phyloP scores from a whole-genome alignment of 2,329 filamentous ascomycete genomes.

The Neopestalotiopsis sp. region DNA sequence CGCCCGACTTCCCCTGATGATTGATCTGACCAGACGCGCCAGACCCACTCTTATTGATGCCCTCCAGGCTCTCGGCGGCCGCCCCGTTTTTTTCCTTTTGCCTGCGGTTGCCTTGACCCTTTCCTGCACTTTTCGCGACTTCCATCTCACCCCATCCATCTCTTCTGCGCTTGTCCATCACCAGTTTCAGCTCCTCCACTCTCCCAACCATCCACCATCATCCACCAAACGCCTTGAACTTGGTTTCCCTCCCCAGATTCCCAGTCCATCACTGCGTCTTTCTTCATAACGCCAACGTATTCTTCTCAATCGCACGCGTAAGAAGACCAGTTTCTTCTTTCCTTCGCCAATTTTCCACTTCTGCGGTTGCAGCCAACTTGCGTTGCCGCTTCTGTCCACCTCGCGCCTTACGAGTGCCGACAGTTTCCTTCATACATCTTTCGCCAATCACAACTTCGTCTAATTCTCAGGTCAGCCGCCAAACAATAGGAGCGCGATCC shows the following conservation, averaged over 20 bases:
- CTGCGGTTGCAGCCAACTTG: conserved; percentile 41
- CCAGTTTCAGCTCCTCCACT: background rate
- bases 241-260: background rate
- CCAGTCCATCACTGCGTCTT: background rate
- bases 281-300: conserved; percentile 5
- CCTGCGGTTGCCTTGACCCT: conserved; percentile 19
- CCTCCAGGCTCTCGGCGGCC: background rate
- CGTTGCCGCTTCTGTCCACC: conserved; percentile 29
- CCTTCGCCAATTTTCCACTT: conserved; percentile 20
- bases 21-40: background rate
- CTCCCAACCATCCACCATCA: background rate
- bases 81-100: conserved; percentile 16
- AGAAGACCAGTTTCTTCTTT: conserved; percentile 26
- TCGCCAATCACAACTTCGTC: background rate
- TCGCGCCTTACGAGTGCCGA: conserved; percentile 7
- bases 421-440: conserved; percentile 7
- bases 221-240: background rate
- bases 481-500: background rate
- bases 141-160: background rate
- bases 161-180: conserved; percentile 20
- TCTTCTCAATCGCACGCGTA: conserved; percentile 23
- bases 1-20: background rate
- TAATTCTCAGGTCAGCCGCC: background rate
- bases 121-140: conserved; percentile 17
- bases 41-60: background rate